These are phyloP conservation scores for Xylaria grammica DNA, from an alignment of 495 filamentous ascomycete species.

Conservation along the genomic window DNA sequence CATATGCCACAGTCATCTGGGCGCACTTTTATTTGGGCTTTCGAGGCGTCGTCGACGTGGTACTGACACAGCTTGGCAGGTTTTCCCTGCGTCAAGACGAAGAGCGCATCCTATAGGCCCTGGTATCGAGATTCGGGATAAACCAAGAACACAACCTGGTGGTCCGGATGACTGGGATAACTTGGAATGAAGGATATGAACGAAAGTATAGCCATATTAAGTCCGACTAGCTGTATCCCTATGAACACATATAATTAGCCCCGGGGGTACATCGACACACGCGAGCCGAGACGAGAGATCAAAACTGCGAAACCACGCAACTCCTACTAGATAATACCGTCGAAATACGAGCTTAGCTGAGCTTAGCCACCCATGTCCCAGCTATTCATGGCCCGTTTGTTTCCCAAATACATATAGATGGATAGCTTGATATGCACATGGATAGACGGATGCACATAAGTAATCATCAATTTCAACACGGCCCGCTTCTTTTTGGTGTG, in stretches of 20 bases:
- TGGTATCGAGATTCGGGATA: constrained; percentile 56
- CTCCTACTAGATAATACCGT: not conserved
- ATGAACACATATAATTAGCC: not conserved
- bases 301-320: not conserved
- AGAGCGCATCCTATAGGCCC: constrained; percentile 55
- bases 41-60: not conserved
- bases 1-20: not conserved
- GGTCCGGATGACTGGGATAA: constrained; percentile 53
- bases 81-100: constrained; percentile 54
- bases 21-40: not conserved
- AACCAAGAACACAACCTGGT: constrained; percentile 38
- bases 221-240: not conserved
- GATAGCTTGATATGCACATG: constrained; percentile 9
- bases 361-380: not conserved
- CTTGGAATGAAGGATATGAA: constrained; percentile 47
- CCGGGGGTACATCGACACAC: not conserved
- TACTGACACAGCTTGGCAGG: constrained; percentile 34
- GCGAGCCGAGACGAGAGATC: not conserved
- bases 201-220: constrained; percentile 5
- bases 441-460: not conserved
- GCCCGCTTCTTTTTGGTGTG: too few species aligned
- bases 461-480: not conserved
- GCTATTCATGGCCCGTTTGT: not conserved
- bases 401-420: constrained; percentile 25
- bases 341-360: not conserved